Evolutionary conservation across 768 basidiomycete species (phyloP).

Genomic region (Hebeloma cylindrosporum): DNA sequence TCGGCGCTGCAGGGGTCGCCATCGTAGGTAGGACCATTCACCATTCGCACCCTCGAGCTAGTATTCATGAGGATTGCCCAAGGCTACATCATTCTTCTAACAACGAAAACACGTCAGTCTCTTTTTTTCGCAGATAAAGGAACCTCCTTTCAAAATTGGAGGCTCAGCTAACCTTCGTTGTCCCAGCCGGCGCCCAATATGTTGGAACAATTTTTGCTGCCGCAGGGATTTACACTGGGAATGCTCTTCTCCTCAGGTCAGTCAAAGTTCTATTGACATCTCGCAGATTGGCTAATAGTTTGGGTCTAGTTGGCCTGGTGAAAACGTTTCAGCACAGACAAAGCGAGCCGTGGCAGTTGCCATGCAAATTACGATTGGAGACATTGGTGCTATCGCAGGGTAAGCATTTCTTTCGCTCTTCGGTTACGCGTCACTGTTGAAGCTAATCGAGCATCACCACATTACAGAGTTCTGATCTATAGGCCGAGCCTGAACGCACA

Average conservation of each 20-base stretch:
- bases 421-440: neutral
- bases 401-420: constrained; percentile 14
- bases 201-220: constrained; percentile 56
- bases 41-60: neutral
- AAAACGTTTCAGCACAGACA: constrained; percentile 69
- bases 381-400: constrained; percentile 59
- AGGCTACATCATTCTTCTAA: constrained; percentile 60
- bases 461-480: constrained; percentile 52
- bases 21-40: constrained; percentile 45
- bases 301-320: constrained; percentile 51
- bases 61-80: neutral
- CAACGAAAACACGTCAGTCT: constrained; percentile 43
- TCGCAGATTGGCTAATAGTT: neutral
- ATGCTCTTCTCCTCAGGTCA: constrained; percentile 54
- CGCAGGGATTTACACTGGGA: constrained; percentile 58
- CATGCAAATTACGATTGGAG: constrained; percentile 64
- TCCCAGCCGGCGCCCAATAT: constrained; percentile 52
- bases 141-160: neutral
- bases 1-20: constrained; percentile 45
- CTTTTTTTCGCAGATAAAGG: too few relatives aligned
- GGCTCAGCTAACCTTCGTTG: neutral
- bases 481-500: constrained; percentile 47
- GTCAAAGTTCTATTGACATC: neutral
- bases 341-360: constrained; percentile 63
- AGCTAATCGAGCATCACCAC: neutral